Evolutionary conservation across 163 green algal species (phyloP).

Genomic region (Chlorella variabilis): DNA sequence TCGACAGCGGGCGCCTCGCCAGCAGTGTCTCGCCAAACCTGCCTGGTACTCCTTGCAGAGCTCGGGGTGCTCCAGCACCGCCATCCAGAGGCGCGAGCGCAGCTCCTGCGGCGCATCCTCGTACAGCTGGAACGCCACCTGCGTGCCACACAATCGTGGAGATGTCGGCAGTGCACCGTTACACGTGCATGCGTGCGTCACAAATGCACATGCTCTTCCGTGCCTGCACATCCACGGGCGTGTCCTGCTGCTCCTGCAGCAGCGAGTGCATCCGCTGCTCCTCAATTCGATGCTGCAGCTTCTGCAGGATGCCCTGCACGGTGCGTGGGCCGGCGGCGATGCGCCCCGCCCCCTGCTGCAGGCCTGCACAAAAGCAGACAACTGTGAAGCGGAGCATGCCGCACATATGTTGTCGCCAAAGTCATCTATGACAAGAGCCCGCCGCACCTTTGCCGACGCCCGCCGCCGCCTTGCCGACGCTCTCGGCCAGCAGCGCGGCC

Average conservation of each 20-base stretch:
- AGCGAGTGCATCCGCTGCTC: constrained; percentile 54
- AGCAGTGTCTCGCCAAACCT: too few species aligned
- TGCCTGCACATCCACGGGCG: constrained; percentile 71
- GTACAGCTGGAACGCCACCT: constrained; percentile 73
- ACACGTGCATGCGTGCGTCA: too few species aligned
- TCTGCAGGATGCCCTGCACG: constrained; percentile 52
- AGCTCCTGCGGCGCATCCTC: constrained; percentile 83
- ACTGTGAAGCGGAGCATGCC: not conserved
- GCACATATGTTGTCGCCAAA: not conserved
- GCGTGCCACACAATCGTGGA: too few species aligned
- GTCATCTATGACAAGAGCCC: too few species aligned
- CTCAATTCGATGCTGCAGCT: constrained; percentile 59
- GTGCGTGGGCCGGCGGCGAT: constrained; percentile 14
- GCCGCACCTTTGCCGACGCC: constrained; percentile 11
- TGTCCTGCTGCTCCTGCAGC: constrained; percentile 60
- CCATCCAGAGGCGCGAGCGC: constrained; percentile 82
- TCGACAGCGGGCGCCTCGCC: too few species aligned
- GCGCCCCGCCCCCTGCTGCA: constrained; percentile 53
- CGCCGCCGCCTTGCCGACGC: not conserved
- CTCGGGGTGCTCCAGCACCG: constrained; percentile 70
- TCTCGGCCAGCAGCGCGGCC: constrained; percentile 5
- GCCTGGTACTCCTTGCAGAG: constrained; percentile 29
- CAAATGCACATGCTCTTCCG: not conserved
- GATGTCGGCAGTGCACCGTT: too few species aligned
- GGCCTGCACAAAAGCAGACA: not conserved